Base-by-base conservation (phyloP, 345 rosid species). In the Hypericum perforatum region DNA sequence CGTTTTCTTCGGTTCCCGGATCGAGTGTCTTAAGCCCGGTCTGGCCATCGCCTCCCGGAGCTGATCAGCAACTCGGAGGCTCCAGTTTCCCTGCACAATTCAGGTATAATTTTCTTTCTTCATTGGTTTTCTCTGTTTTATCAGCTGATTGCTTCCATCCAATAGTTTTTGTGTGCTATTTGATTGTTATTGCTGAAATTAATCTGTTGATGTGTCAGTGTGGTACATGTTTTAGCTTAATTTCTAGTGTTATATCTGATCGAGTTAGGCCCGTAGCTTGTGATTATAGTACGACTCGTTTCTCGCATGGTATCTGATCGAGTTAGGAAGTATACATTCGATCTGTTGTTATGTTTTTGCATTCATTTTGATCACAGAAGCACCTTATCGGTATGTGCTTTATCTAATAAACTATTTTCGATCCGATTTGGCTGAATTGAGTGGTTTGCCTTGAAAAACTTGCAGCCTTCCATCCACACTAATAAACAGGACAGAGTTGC, bases 381-480 rank as follows among this genome's bases (percentile, higher is more conserved):
- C n/a, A n/a, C n/a, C n/a, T n/a, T n/a, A n/a, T n/a, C n/a, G n/a
- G n/a, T n/a, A n/a, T n/a, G n/a, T n/a, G n/a, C n/a, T n/a, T n/a
- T n/a, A n/a, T n/a, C n/a, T n/a, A n/a, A n/a, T n/a, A n/a, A n/a
- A n/a, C n/a, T n/a, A n/a, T n/a, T n/a, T n/a, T n/a, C n/a, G n/a
- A n/a, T n/a, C n/a, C n/a, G n/a, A n/a, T n/a, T n/a, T n/a, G 7
- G n/a, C 9, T 44, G 15, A 9, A 6, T 11, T 11, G 5, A 13
- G 3, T 14, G 22, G 8, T 2, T 10, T 32, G 22, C 8, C 22
- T 12, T 39, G 54, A 49, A 48, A 47, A 52, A 56, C 64, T 51
- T 45, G 52, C 81, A 87, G 96, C 73, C 84, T 81, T 53, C 82
- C 92, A 7, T 69, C 75, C 51, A 75, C 74, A 64, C 41, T 78